Evolutionary conservation across 192 early-diverging fungal species (phyloP).

Genomic region (Cetraspora pellucida): DNA sequence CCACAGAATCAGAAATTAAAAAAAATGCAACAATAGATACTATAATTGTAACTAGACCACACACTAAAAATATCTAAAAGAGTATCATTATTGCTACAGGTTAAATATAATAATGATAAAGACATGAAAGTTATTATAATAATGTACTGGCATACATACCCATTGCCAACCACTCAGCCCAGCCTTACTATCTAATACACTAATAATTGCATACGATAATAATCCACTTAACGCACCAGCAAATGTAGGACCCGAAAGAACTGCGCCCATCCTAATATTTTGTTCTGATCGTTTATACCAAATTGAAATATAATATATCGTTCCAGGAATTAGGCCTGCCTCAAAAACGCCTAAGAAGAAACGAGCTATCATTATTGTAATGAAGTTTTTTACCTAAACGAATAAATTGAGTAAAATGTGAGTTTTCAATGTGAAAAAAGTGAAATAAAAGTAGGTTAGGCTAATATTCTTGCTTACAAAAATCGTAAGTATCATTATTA

Average conservation of each 20-base stretch:
- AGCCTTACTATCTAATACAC: slow-evolving; percentile 52
- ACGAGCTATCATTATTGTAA: slow-evolving; percentile 53
- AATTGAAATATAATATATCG: slow-evolving; percentile 54
- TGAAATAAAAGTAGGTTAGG: not conserved
- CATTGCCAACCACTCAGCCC: slow-evolving; percentile 60
- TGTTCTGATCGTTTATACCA: slow-evolving; percentile 63
- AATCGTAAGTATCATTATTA: slow-evolving; percentile 56
- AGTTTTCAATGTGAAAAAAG: too few species aligned
- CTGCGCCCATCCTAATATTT: slow-evolving; percentile 53
- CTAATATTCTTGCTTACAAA: slow-evolving; percentile 35
- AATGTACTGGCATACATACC: slow-evolving; percentile 17
- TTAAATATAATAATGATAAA: not conserved
- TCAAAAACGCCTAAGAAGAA: slow-evolving; percentile 65
- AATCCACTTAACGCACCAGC: slow-evolving; percentile 65
- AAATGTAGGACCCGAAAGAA: slow-evolving; percentile 54
- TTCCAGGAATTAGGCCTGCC: slow-evolving; percentile 62
- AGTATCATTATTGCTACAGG: not conserved
- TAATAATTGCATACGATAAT: slow-evolving; percentile 63
- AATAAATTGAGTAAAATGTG: not conserved
- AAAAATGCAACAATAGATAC: slow-evolving; percentile 46
- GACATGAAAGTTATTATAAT: slow-evolving; percentile 34
- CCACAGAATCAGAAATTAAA: slow-evolving; percentile 51
- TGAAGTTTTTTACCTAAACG: slow-evolving; percentile 26
- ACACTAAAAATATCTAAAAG: slow-evolving; percentile 60
- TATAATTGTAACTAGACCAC: slow-evolving; percentile 54